Evolutionary conservation across 2,329 filamentous ascomycete genomes (phyloP).

Genomic region (Colletotrichum abscissum): DNA sequence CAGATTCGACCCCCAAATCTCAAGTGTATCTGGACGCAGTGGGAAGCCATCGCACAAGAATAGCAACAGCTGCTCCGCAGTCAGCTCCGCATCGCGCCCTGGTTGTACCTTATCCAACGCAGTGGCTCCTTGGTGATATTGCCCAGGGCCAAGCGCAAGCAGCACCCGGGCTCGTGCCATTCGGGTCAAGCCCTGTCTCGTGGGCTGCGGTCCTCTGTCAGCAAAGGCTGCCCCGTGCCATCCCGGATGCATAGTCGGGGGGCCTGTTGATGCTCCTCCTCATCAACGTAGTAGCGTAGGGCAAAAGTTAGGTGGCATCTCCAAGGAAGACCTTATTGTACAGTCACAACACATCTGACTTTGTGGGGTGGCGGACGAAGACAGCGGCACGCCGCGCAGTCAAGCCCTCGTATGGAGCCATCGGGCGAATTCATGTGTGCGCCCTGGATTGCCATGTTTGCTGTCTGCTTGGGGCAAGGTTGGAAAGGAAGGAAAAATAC

Average conservation of each 20-base stretch:
- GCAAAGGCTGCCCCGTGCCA: background rate
- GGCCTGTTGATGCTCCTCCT: background rate
- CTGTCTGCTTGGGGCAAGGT: background rate
- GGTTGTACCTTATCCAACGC: background rate
- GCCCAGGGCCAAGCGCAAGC: background rate
- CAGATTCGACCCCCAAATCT: background rate
- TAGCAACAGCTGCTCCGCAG: conserved; percentile 3
- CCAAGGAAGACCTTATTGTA: background rate
- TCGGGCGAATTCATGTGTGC: background rate
- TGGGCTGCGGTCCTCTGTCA: background rate
- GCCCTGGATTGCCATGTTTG: background rate
- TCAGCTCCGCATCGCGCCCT: background rate
- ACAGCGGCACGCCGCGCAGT: too few species aligned
- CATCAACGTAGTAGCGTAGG: background rate
- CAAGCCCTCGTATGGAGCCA: background rate
- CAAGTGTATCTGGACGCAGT: background rate
- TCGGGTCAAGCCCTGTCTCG: background rate
- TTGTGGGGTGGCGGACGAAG: background rate
- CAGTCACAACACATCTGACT: background rate
- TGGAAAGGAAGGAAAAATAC: background rate
- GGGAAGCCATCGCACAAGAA: conserved; percentile 9
- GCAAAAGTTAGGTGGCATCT: background rate
- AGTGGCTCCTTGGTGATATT: background rate
- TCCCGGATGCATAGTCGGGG: background rate
- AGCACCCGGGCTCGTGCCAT: background rate